Evolutionary conservation across 164 flowering plant species (phyloP).

Genomic region (Dillenia suffruticosa): DNA sequence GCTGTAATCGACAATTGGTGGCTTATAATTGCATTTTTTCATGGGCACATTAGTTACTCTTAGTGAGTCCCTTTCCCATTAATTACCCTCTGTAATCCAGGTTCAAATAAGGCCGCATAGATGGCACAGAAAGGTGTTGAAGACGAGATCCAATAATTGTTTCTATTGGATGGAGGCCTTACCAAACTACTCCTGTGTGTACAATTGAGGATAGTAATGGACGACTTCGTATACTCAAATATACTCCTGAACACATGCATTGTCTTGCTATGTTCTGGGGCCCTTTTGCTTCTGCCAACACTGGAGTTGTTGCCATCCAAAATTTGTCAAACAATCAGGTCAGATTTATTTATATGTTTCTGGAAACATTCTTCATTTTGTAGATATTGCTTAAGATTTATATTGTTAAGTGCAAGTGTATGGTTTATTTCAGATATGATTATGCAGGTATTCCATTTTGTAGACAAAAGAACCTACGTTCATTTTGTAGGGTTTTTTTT

Average conservation of each 20-base stretch:
- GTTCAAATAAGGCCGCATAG: constrained; percentile 82
- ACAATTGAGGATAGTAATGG: constrained; percentile 85
- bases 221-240: constrained; percentile 90
- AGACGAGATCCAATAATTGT: constrained; percentile 89
- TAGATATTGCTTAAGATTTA: no score
- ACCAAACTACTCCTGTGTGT: constrained; percentile 85
- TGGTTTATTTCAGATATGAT: no score
- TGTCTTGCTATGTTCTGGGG: constrained; percentile 99
- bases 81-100: constrained; percentile 32
- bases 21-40: no score
- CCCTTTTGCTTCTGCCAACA: constrained; percentile 90
- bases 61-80: no score
- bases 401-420: no score
- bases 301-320: constrained; percentile 87
- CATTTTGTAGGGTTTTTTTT: no score
- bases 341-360: neutral
- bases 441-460: no score
- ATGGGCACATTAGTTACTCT: no score
- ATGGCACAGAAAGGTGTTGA: constrained; percentile 85
- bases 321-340: constrained; percentile 84
- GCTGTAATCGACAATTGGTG: no score
- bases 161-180: constrained; percentile 98
- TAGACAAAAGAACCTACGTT: no score
- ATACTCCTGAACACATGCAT: constrained; percentile 97
- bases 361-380: neutral